Conservation (phyloP, 192 early-diverging fungal species). For the Funneliformis mosseae region DNA sequence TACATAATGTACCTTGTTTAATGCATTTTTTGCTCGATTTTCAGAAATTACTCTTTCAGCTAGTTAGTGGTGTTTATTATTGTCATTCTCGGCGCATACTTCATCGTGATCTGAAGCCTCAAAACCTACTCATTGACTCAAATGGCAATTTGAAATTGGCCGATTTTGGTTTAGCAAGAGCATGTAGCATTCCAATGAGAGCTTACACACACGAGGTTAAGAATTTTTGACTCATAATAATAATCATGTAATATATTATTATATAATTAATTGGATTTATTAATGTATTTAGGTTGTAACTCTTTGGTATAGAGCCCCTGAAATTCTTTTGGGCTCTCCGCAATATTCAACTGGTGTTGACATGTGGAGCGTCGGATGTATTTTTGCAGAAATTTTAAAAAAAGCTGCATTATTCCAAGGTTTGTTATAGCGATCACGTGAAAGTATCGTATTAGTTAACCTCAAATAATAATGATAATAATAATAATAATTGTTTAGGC, state of each 20-base stretch:
- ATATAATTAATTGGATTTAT: neutral
- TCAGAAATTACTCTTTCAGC: constrained; percentile 91
- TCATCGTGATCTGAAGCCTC: constrained; percentile 98
- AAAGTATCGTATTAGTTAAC: neutral
- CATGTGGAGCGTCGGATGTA: constrained; percentile 98
- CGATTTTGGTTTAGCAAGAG: constrained; percentile 95
- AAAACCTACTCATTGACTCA: constrained; percentile 94
- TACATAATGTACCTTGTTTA: neutral
- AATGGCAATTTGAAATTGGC: constrained; percentile 86
- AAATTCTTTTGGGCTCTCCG: constrained; percentile 89
- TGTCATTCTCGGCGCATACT: constrained; percentile 93
- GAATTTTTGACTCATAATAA: neutral
- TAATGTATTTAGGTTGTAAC: constrained; percentile 71
- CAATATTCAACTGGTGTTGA: constrained; percentile 94
- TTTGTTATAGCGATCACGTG: constrained; percentile 30
- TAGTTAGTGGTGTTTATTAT: constrained; percentile 83
- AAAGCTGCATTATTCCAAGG: constrained; percentile 87
- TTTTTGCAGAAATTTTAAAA: constrained; percentile 92
- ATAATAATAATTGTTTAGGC: constrained; percentile 39
- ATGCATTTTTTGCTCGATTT: neutral
- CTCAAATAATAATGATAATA: neutral
- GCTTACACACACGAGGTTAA: constrained; percentile 90
- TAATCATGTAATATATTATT: neutral
- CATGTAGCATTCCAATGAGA: constrained; percentile 88
- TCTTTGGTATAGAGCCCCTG: constrained; percentile 94